Evolutionary conservation across 352 stramenopile species (phyloP).

Genomic region (Phytophthora pseudosyringae): DNA sequence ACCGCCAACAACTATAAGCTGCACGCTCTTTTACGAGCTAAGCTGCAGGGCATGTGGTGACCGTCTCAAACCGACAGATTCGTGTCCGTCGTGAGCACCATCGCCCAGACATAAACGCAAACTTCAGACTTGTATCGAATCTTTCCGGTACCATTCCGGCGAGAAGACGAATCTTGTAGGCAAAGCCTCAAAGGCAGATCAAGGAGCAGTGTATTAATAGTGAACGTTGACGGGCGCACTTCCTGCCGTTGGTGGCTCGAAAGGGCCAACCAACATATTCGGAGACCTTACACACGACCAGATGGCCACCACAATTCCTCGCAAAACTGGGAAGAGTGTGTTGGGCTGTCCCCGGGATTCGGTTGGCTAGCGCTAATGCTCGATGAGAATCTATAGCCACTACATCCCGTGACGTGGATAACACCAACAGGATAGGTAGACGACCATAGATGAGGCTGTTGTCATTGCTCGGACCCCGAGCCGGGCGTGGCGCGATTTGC

Average conservation of each 20-base stretch:
- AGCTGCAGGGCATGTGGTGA: slow-evolving; percentile 13
- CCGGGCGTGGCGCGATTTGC: slow-evolving; percentile 15
- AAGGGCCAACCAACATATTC: slow-evolving; percentile 12
- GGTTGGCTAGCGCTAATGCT: slow-evolving; percentile 25
- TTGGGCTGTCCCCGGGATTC: slow-evolving; percentile 18
- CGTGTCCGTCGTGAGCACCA: slow-evolving; percentile 5
- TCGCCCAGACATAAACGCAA: slow-evolving; percentile 9
- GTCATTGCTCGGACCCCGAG: background rate
- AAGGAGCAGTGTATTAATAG: background rate
- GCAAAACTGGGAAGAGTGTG: slow-evolving; percentile 3
- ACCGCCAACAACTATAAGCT: slow-evolving; percentile 16
- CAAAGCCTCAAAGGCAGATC: slow-evolving; percentile 17
- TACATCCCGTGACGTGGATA: slow-evolving; percentile 18
- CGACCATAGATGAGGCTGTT: slow-evolving; percentile 22
- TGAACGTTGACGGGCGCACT: slow-evolving; percentile 5
- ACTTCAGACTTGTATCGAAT: slow-evolving; percentile 35
- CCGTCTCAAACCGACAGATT: slow-evolving; percentile 35
- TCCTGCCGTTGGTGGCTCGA: slow-evolving; percentile 2
- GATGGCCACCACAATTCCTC: slow-evolving; percentile 13
- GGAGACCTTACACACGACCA: slow-evolving; percentile 8
- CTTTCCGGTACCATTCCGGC: slow-evolving; percentile 11
- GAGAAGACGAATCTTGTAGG: slow-evolving; percentile 28
- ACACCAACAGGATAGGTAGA: slow-evolving; percentile 10
- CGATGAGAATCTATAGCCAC: slow-evolving; percentile 21
- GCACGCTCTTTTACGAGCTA: slow-evolving; percentile 14